A percentile compares a stretch with the other conserved stretches of the same genome.
These are phyloP conservation scores for Phaeotremella skinneri DNA, from an alignment of 768 basidiomycete species.

Conservation along the genomic window DNA sequence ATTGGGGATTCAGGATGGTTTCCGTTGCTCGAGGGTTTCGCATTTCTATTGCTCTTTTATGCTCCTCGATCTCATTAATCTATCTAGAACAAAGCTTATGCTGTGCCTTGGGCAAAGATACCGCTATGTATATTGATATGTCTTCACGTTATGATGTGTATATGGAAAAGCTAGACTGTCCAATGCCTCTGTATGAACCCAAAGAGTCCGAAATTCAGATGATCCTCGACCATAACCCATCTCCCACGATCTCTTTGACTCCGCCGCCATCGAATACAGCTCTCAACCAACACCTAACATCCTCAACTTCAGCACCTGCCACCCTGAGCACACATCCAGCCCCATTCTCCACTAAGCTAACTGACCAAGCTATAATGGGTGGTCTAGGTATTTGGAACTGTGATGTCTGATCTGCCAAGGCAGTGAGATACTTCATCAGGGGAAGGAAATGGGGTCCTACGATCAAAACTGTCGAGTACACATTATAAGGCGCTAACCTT, in stretches of 20 bases:
- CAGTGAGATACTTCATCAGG: slow-evolving; percentile 58
- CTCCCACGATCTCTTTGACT: slow-evolving; percentile 38
- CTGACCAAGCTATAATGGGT: slow-evolving; percentile 73
- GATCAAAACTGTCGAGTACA: slow-evolving; percentile 83
- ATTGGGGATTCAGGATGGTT: neutral
- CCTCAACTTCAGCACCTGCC: slow-evolving; percentile 73
- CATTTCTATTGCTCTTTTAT: neutral
- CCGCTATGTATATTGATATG: no score
- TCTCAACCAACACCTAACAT: slow-evolving; percentile 68
- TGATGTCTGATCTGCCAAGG: slow-evolving; percentile 58
- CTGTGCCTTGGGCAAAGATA: no score
- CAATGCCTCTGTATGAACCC: no score
- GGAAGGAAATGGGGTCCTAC: slow-evolving; percentile 64
- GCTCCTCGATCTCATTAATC: neutral
- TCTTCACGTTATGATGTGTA: no score
- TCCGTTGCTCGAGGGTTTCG: neutral
- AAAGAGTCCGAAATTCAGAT: no score
- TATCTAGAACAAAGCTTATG: no score
- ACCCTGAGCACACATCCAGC: slow-evolving; percentile 65
- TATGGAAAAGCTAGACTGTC: no score
- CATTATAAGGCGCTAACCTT: slow-evolving; percentile 74
- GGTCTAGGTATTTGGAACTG: slow-evolving; percentile 64
- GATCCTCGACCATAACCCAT: slow-evolving; percentile 46
- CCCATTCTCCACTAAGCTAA: slow-evolving; percentile 60
- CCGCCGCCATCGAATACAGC: slow-evolving; percentile 54